Base-by-base conservation (phyloP, 345 rosid genomes). In the Bruguiera gymnorhiza region DNA sequence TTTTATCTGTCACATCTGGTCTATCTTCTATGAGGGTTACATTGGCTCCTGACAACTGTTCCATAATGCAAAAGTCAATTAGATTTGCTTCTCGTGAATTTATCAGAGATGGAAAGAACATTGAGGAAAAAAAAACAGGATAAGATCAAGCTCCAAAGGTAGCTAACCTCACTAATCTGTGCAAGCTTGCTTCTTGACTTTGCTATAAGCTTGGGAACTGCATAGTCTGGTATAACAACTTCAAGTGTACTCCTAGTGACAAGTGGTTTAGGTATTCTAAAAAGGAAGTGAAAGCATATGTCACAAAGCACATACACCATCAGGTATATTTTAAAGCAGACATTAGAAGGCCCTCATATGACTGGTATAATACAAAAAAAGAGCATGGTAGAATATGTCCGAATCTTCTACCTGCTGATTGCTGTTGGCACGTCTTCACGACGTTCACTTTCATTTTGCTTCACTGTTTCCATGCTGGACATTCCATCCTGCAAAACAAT, bases 231-330 rank as follows among this genome's bases (percentile, higher is more conserved):
- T 83, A 96, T 83, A 53, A 85, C 92, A 70, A 92, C 94, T 83
- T 96, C 98, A n/a, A 89, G 91, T 20, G 83, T 96, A 80, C 96
- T 96, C 80, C 96, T 85, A 21, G 99, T 92, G 73, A 96, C 97
- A 62, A 96, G 89, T 15, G 99, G 85, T 56, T 90, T 85, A 31
- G 92, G 39, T 70, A 88, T 82, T 79, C 97, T 87, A 76, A 66
- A 69, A 61, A 31, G 50, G 64, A 60, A 69, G 50, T 5, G 29
- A 59, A 65, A 21, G 59, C 11, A n/a, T 1, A 30, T 23, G 26
- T 64, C 62, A 61, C 63, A 53, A 36, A 66, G 9, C 15, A 7
- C 26, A 55, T 30, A 59, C 26, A 13, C 50, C 50, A 13, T 43
- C 23, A 60, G 19, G 27, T n/a, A 34, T 7, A 34, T 34, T 34